Evolutionary conservation across 495 filamentous ascomycete species (phyloP).

Genomic region (Daldinia concentrica): DNA sequence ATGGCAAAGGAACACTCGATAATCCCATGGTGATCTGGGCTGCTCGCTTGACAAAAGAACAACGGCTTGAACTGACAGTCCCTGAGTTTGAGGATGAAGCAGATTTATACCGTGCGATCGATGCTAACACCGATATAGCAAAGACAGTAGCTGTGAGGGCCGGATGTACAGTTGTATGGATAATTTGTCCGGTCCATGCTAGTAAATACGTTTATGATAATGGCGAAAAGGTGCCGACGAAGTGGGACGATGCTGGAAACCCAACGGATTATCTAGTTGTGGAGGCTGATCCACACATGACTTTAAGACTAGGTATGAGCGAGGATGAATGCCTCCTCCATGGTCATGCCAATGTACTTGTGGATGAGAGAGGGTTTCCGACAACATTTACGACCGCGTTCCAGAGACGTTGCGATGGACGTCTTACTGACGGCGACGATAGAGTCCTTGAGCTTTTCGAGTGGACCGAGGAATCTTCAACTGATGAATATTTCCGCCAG

Average conservation of each 20-base stretch:
- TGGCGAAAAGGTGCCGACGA: conserved; percentile 12
- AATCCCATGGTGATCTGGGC: conserved; percentile 29
- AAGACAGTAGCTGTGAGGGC: conserved; percentile 25
- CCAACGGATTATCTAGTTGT: conserved; percentile 13
- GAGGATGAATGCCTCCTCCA: conserved; percentile 23
- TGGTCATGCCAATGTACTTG: conserved; percentile 17
- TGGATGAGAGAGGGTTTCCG: conserved; percentile 27
- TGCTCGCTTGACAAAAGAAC: conserved; percentile 7
- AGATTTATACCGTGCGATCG: conserved; percentile 27
- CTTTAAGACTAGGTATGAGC: conserved; percentile 22
- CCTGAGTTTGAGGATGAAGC: conserved; percentile 25
- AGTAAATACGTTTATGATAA: conserved; percentile 27
- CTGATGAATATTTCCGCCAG: not conserved
- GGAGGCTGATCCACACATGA: conserved; percentile 29
- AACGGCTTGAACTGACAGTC: conserved; percentile 10
- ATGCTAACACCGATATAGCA: conserved; percentile 31
- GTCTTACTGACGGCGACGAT: conserved; percentile 18
- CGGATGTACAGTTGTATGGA: conserved; percentile 31
- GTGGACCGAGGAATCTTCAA: not conserved
- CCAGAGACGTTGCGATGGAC: conserved; percentile 8
- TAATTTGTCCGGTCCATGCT: conserved; percentile 25
- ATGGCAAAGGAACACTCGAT: conserved; percentile 24
- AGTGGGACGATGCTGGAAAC: conserved; percentile 5
- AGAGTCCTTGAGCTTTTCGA: conserved; percentile 29
- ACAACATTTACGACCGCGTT: conserved; percentile 13